phyloP scores from a whole-genome alignment of 306 rosid genomes.

The Cucurbita argyrosperma region DNA sequence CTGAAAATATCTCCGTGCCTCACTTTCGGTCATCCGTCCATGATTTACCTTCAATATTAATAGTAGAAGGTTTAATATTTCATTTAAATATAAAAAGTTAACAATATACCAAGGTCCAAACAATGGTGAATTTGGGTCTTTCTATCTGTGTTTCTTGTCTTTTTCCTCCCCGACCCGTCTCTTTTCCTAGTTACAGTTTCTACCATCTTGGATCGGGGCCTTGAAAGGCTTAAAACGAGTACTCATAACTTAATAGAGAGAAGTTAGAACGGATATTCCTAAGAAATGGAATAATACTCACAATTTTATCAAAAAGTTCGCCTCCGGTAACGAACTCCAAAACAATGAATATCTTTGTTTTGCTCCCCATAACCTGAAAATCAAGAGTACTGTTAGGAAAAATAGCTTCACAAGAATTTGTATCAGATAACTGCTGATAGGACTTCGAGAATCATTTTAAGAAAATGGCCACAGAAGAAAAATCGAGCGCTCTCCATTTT shows the following conservation, averaged over 20 bases:
- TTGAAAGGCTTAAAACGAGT: not conserved
- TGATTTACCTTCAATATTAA: conserved; percentile 56
- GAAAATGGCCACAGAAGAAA: not conserved
- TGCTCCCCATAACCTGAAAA: conserved; percentile 91
- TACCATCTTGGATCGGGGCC: not conserved
- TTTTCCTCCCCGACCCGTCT: not conserved
- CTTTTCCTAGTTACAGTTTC: not conserved
- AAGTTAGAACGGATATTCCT: not conserved
- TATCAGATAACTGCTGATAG: not conserved
- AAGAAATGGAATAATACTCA: conserved; percentile 25
- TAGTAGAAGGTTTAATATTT: not conserved
- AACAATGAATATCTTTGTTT: conserved; percentile 79
- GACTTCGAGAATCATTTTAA: not conserved
- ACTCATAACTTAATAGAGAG: not conserved
- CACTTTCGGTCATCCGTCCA: conserved; percentile 83
- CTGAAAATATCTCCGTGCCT: conserved; percentile 90
- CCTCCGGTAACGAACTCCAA: conserved; percentile 95
- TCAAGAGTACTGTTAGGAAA: not conserved
- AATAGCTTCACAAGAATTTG: not conserved
- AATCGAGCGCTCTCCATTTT: not conserved
- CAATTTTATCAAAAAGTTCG: conserved; percentile 97
- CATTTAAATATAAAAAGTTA: not conserved
- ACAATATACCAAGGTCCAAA: not conserved
- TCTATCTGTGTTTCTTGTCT: not conserved
- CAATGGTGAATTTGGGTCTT: too few species aligned